Base-by-base conservation (phyloP, 805 yeast genomes). In the Sporopachydermia quercuum region DNA sequence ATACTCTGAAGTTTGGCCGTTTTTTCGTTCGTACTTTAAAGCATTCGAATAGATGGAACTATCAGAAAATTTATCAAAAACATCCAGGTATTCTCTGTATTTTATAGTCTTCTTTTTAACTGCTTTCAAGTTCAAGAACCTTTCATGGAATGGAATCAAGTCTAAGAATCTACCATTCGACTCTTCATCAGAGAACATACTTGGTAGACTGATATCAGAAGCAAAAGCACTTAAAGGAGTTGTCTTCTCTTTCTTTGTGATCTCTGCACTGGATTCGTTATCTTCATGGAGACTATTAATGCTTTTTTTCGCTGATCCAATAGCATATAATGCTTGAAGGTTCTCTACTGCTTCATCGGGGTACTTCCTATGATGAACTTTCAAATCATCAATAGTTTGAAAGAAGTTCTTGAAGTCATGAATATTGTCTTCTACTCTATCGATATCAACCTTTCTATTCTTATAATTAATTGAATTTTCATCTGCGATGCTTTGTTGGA, bases 141-240 rank as follows among this genome's bases (percentile, higher is more conserved):
- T 47, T 19, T 68, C 71, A 55, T 76, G 78, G 37, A 66, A 60
- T 3, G 52, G 52, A 3, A 62, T 51, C 40, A 84, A 58, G 44
- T 84, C 89, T 15, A 86, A 46, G 45, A 55, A 72, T 44, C 67
- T 68, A 0, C 95, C 95, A 50, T 66, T 70, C 23, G 57, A 56
- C 52, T 86, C 95, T 19, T 67, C 73, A 3, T 69, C 65, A 0
- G 73, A 60, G 51, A 81, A 85, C 4, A 72, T 38, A 1, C 50
- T 39, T 14, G 71, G 68, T 3, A 81, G 45, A 15, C 63, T 62
- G 8, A 82, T 40, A 40, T 66, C 68, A 0, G 65, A 49, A 0
- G 78, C 74, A 38, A 62, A 68, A 14, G 62, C 56, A 42, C 85
- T 71, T 33, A 74, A 53, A 40, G 4, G 33, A 34, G 40, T 53